Conservation (phyloP, 2,329 filamentous ascomycete species). For the Diaporthe sp. region DNA sequence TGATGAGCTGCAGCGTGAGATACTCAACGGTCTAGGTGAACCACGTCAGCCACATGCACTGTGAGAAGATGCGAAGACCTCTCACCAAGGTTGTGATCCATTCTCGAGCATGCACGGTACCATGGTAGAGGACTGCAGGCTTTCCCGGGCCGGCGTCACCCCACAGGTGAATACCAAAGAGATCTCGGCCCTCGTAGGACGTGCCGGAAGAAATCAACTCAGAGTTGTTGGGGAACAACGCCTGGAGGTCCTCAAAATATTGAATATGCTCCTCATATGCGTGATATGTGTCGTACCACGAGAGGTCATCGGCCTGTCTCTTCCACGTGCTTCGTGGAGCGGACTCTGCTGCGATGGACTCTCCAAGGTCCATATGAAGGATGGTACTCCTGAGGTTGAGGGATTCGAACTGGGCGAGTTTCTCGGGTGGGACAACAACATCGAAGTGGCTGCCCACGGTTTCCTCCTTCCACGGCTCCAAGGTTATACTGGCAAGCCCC, state of each 20-base stretch:
- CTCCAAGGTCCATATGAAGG: conserved; percentile 4
- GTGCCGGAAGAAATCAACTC: conserved; percentile 11
- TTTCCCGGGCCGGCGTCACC: conserved; percentile 12
- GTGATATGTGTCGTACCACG: conserved; percentile 8
- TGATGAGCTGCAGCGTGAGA: conserved; percentile 15
- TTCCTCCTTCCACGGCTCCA: conserved; percentile 17
- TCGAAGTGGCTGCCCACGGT: conserved; percentile 8
- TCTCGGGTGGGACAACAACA: conserved; percentile 8
- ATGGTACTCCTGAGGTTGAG: conserved; percentile 4
- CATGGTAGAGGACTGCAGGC: conserved; percentile 4
- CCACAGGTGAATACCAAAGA: conserved; percentile 13
- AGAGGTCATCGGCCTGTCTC: conserved; percentile 2
- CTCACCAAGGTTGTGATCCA: conserved; percentile 71
- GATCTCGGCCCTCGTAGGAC: conserved; percentile 15
- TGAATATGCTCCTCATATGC: background rate
- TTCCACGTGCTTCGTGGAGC: conserved; percentile 13
- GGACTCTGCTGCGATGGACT: conserved; percentile 3
- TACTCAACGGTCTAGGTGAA: background rate
- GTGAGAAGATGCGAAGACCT: conserved; percentile 63
- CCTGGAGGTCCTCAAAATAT: conserved; percentile 16
- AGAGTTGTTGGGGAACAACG: background rate
- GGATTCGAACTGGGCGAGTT: background rate
- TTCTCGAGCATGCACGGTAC: conserved; percentile 71
- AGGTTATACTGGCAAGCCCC: background rate
- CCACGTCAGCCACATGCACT: conserved; percentile 54